Evolutionary conservation across 2,329 filamentous ascomycete species (phyloP), one percentile per base, ranked within the genome.

Genomic region (Dryadomyces quercus-mongolicae): DNA sequence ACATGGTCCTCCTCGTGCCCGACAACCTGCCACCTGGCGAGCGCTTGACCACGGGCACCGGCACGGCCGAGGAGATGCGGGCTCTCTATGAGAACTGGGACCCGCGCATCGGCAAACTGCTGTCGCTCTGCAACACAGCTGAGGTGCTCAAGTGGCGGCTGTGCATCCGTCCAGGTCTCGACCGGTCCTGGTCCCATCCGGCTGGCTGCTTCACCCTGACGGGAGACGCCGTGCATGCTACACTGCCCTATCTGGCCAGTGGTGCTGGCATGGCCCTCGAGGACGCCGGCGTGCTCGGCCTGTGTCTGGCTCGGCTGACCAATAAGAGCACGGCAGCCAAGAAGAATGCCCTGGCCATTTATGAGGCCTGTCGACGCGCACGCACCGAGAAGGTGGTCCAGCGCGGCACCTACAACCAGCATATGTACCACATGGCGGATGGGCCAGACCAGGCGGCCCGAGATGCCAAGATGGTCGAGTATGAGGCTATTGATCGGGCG

Each of bases 211-310:
- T 66, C 15, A 66, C 65, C 22, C 62, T 76, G 36, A 62, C 74
- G 3, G 73, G 72, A 2, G 73, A 75, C 53, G 63, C 68, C 13
- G 70, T 68, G 53, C 72, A 76, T 59, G 71, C 72, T 0, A 75
- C 73, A 61, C 66, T 76, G 5, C 74, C 74, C 0, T 75, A 76
- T 56, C 64, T 75, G 22, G 73, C 73, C 0, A 71, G 74, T 56
- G 73, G 74, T 5, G 72, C 72, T 1, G 70, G 70, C 2, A 70
- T 71, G 59, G 67, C 71, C 0, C 67, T 70, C 5, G 72, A 76
- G 57, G 72, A 75, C 54, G 72, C 67, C 1, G 71, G 67, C n/a
- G 56, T 57, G 7, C 56, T 63, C 7, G 57, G 61, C 10, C 59
- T 60, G 8, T 59, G 58, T 47, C 56, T 63, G 1, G 57, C 43